Base-by-base conservation (phyloP, 179 eudicot genomes). In the Gypsophila paniculata region DNA sequence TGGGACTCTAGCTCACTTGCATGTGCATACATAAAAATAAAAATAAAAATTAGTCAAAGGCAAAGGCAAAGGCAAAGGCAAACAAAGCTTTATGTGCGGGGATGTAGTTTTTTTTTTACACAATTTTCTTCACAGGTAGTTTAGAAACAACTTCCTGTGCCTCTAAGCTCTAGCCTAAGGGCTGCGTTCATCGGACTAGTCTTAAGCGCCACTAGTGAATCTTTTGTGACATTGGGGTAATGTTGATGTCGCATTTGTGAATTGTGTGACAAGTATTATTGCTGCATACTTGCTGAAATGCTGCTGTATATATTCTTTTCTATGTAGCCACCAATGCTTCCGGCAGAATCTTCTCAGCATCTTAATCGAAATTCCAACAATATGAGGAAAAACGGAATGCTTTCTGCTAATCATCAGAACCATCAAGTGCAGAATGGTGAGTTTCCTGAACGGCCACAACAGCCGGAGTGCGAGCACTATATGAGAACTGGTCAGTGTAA, bases 401-500 rank as follows among this genome's bases (percentile, higher is more conserved):
- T 42, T 72, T 72, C 42, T 55, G 57, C 59, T 72, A 58, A 48
- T 18, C 71, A 51, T 68, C 71, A 51, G 5, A 51, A 29, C 59
- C 60, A 51, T 60, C 79, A 68, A 51, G 36, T 76, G 76, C 71
- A 68, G 42, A 76, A 76, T 73, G 83, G 53, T 36, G 77, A 76
- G 68, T 76, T 61, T 68, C 83, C 83, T 6, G 80, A 80, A 70
- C 80, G 83, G 19, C 74, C 76, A 68, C 75, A 79, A 59, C 72
- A 72, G 63, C 71, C 80, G 8, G 83, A 80, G 72, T 80, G 83
- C 7, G 83, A 76, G 19, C 72, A 54, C 74, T 80, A 72, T 69
- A 80, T 80, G 83, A 80, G 76, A 69, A 80, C 77, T 18, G 83
- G 83, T 29, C 61, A 73, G 23, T 80, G 83, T 69, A 80, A 76